phyloP scores from a whole-genome alignment of 2,329 filamentous ascomycete genomes.

The Aureobasidium vineae region DNA sequence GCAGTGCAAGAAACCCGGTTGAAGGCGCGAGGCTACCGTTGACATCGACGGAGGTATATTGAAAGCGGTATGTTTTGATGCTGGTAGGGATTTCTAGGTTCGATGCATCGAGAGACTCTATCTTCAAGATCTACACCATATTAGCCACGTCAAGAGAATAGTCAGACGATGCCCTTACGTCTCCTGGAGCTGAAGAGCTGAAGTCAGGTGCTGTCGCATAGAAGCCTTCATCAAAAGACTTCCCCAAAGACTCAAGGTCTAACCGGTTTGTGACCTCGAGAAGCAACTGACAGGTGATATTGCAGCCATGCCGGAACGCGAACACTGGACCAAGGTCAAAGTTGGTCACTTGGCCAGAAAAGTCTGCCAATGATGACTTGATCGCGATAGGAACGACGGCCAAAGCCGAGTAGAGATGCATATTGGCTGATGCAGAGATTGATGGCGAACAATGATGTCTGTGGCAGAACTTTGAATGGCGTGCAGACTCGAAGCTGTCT shows the following conservation, averaged over 20 bases:
- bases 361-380: neutral
- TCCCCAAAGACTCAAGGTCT: neutral
- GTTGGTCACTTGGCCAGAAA: neutral
- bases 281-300: neutral
- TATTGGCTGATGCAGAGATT: neutral
- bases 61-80: neutral
- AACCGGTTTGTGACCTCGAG: neutral
- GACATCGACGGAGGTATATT: neutral
- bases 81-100: neutral
- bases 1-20: neutral
- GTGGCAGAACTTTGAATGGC: neutral
- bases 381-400: neutral
- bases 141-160: no score
- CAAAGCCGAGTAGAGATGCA: neutral
- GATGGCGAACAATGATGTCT: neutral
- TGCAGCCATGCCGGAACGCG: neutral
- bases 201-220: neutral
- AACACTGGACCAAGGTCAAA: neutral
- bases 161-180: no score
- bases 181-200: neutral
- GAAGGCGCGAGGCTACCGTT: neutral
- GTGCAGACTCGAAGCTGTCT: neutral
- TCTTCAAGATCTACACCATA: neutral
- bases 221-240: neutral
- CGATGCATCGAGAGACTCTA: neutral